Base-by-base conservation (phyloP, 371 early-diverging fungal genomes). In the Chytridiales sp. region DNA sequence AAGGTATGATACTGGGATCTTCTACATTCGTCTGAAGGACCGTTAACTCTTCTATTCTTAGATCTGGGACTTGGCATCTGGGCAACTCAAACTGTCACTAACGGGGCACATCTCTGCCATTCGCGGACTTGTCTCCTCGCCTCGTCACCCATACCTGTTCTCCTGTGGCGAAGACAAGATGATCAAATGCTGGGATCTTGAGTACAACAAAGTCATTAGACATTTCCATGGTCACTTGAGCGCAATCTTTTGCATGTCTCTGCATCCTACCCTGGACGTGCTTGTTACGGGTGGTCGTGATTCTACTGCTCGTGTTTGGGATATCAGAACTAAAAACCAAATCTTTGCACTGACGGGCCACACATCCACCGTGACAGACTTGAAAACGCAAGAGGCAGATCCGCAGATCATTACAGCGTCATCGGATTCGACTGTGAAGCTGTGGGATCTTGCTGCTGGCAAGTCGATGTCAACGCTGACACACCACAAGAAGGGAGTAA, bases 171-270 rank as follows among this genome's bases (percentile, higher is more conserved):
- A 97, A 68, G 98, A 98, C 77, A 97, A 97, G 69, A 88, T 88
- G 87, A 89, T 98, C 58, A 96, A 95, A 66, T 97, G 96, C 75
- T 98, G 97, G 97, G 98, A 98, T 78, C 74, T 98, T 53, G 97
- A 96, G 73, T 85, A 87, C 53, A 98, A 98, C 79, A 96, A 97
- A 74, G 97, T 95, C 34, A 93, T 98, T 60, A 88, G 98, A 21
- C 95, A 97, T 64, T 98, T 97, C 72, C 97, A 97, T 61, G 98
- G 98, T 1, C 98, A 98, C 77, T 71, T 97, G 35, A 86, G 87
- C 15, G 98, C 95, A 44, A 89, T 98, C 17, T 97, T 94, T 66
- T 79, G 91, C 4, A 61, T 97, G 43, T 85, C 87, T 29, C 69
- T 98, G 36, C 97, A 97, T 72, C 97, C 97, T 3, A 92, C 91